phyloP scores from a whole-genome alignment of 306 rosid species.

The Betula pendula region DNA sequence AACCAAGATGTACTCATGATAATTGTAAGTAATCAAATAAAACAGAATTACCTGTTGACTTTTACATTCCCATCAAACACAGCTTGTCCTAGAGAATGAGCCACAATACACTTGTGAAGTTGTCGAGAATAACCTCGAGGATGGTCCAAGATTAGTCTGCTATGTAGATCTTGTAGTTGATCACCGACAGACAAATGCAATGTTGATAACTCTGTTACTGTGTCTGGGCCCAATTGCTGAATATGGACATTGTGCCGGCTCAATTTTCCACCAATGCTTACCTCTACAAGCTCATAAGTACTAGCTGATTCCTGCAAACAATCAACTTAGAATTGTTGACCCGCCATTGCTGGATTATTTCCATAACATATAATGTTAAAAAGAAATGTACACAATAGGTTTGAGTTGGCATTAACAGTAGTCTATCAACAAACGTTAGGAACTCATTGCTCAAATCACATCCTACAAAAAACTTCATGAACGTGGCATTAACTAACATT shows the following conservation, averaged over 20 bases:
- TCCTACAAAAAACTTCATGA: background rate
- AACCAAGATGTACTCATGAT: background rate
- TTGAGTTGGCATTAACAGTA: background rate
- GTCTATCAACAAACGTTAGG: background rate
- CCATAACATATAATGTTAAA: background rate
- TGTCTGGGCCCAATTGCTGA: constrained; percentile 83
- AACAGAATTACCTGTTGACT: constrained; percentile 79
- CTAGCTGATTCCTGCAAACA: constrained; percentile 68
- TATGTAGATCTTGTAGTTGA: constrained; percentile 94
- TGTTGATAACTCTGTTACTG: constrained; percentile 73
- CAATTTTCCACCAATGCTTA: constrained; percentile 82
- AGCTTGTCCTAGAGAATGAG: constrained; percentile 87
- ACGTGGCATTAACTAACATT: background rate
- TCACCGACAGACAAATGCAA: constrained; percentile 70
- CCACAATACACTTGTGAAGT: constrained; percentile 88
- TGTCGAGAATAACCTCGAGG: constrained; percentile 91
- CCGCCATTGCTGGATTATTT: constrained; percentile 17
- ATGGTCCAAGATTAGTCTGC: constrained; percentile 77
- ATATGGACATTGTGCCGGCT: constrained; percentile 90
- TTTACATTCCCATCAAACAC: constrained; percentile 87
- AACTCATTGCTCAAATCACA: background rate
- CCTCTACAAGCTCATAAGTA: constrained; percentile 74
- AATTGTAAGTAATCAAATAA: background rate
- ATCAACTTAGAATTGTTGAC: constrained; percentile 23
- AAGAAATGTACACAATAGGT: background rate